Evolutionary conservation across 2,329 filamentous ascomycete genomes (phyloP), one percentile per base, ranked within the genome.

Genomic region (Tolypocladium cylindrosporum): DNA sequence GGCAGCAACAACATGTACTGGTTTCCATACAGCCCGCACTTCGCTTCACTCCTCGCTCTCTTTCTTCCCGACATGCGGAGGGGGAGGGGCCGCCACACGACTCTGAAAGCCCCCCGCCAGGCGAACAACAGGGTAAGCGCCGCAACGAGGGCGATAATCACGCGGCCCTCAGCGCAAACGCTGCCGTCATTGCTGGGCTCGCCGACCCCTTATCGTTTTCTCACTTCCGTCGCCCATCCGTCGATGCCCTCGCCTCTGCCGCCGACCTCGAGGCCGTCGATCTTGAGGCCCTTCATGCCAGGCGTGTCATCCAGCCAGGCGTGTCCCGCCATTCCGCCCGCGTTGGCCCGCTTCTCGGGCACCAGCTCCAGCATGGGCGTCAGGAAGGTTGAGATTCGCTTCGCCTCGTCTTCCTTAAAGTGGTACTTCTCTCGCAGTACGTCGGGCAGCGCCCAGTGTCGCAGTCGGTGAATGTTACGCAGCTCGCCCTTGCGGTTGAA

Each of bases 401-500:
- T 88, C 51, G 84, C 85, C 65, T 97, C 91, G 55, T 96, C 80
- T 60, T 89, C 84, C 63, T 84, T 86, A 74, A 96, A 97, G 72
- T 97, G 94, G 69, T 99, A 99, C 71, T 99, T 99, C 74, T 99
- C 94, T 60, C 88, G 84, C 39, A 99, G 79, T 1, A 99, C 94
- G 67, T 97, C 93, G 0, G 92, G 85, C 7, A 99, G 78, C 0
- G 92, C 91, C 94, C 94, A 99, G 75, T 97, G 93, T 56, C 94
- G 89, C 62, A 99, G 82, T 51, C 94, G 85, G 73, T 97, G 94
- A 67, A 99, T 99, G 75, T 99, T 97, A 59, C 94, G 90, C 42
- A 99, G 83, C 72, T 99, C 94, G 65, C 94, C 94, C 74, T 96
- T 96, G 64, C 94, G 86, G 72, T 97, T 97, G 79, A 99, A 99